These are phyloP conservation scores for Lineolata rhizophorae DNA, from an alignment of 495 filamentous ascomycete genomes.

Conservation along the genomic window DNA sequence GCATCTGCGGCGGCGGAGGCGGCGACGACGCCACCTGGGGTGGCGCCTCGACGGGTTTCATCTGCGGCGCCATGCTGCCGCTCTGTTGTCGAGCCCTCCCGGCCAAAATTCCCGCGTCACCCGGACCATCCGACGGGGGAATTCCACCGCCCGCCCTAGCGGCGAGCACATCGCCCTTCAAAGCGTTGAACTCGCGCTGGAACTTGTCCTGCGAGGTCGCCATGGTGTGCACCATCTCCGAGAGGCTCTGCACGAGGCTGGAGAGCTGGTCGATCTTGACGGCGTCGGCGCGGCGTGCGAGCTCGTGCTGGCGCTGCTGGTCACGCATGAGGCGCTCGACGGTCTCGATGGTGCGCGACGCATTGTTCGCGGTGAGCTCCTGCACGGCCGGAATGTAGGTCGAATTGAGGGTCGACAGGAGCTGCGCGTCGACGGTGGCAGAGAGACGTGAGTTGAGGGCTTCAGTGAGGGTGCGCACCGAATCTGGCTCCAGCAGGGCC, in stretches of 20 bases:
- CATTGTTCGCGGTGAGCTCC: slow-evolving; percentile 39
- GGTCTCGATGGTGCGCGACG: slow-evolving; percentile 38
- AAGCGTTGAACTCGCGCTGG: slow-evolving; percentile 27
- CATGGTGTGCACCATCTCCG: slow-evolving; percentile 51
- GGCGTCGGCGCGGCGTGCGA: slow-evolving; percentile 44
- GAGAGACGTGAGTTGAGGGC: slow-evolving; percentile 47
- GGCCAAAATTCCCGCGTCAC: too few species aligned
- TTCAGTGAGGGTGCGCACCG: slow-evolving; percentile 41
- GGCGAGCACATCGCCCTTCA: too few species aligned
- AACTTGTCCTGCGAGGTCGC: slow-evolving; percentile 39
- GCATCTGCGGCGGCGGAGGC: too few species aligned
- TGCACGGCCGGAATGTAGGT: slow-evolving; percentile 33
- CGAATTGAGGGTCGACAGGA: slow-evolving; percentile 43
- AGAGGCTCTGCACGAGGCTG: slow-evolving; percentile 42
- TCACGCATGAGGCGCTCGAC: slow-evolving; percentile 12
- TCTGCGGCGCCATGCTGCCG: too few species aligned
- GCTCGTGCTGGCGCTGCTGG: slow-evolving; percentile 30
- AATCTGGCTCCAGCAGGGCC: slow-evolving; percentile 45
- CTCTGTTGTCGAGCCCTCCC: too few species aligned
- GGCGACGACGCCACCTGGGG: too few species aligned
- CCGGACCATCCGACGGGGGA: too few species aligned
- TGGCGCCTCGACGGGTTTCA: too few species aligned
- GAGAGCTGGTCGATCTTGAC: slow-evolving; percentile 71
- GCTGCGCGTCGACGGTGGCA: slow-evolving; percentile 32
- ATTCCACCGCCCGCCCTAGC: too few species aligned